Base-by-base conservation (phyloP, 2,329 filamentous ascomycete species). In the Zymoseptoria pseudotritici region DNA sequence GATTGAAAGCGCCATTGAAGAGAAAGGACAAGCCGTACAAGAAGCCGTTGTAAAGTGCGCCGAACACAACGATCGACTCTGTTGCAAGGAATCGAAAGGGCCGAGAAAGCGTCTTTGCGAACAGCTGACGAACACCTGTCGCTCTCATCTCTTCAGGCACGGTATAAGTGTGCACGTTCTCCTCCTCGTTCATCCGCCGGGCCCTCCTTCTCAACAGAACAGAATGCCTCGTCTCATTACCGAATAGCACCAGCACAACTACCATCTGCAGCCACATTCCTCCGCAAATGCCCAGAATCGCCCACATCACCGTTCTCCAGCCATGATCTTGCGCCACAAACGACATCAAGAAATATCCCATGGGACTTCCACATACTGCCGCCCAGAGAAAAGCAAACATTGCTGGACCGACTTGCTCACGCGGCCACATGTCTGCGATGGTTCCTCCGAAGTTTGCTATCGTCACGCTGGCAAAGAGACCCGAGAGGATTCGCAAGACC, bases 401-500 rank as follows among this genome's bases (percentile, higher is more conserved):
- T 69, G 53, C 76, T 68, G 63, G 76, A 76, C 52, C 67, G 19
- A 80, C 68, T 63, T 80, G 76, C 24, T 66, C 77, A 51, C 79
- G 78, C 0, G 69, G 77, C 73, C 24, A 81, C 73, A 80, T 79
- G 57, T 81, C 79, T 52, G 72, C 75, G n/a, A 81, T 79, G 0
- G 76, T 80, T 1, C 78, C 78, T 4, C 79, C 79, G 2, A 80
- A 79, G 65, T 79, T 80, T 0, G 78, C 77, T 53, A 80, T 77
- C 0, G 77, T 78, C 0, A 80, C 74, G 65, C 75, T 77, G 2
- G 78, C 78, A 63, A 80, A 80, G 9, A 60, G 55, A 5, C 79
- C 79, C 9, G 77, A 77, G 6, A 80, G 65, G 13, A 80, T 65
- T 2, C 79, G 68, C 3, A 81, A 61, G 0, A 75, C 65, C 7